phyloP scores from a whole-genome alignment of 108 stramenopile genomes.

The Discostella stelligeroides region DNA sequence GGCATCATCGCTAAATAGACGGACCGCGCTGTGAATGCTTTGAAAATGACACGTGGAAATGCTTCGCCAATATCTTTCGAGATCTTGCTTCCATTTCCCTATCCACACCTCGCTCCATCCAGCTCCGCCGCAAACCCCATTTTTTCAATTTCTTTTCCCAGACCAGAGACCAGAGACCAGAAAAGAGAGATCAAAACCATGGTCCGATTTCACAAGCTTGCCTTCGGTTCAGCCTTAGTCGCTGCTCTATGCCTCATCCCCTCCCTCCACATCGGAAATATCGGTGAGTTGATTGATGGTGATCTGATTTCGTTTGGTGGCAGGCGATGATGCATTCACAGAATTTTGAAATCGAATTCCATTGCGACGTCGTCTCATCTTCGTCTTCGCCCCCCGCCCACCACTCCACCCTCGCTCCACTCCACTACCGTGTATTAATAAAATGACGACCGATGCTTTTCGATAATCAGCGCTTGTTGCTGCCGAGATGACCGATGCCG shows the following conservation, averaged over 20 bases:
- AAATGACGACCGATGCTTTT: no score
- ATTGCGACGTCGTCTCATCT: neutral
- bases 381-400: neutral
- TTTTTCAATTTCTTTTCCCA: slow-evolving; percentile 6
- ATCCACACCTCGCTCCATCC: neutral
- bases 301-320: no score
- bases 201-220: slow-evolving; percentile 46
- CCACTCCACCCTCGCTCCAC: neutral
- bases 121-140: no score
- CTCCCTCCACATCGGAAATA: slow-evolving; percentile 19
- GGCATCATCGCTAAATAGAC: no score
- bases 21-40: no score
- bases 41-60: no score
- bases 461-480: no score
- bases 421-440: no score
- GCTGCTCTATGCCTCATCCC: slow-evolving; percentile 29
- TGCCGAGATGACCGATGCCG: no score
- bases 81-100: neutral
- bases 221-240: slow-evolving; percentile 34
- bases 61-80: neutral
- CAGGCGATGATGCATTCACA: no score
- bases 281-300: slow-evolving; percentile 25
- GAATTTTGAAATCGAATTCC: neutral
- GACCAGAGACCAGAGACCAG: no score
- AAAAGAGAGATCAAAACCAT: no score